phyloP scores from a whole-genome alignment of 2,329 filamentous ascomycete genomes.

The Phyllosticta paracitricarpa region DNA sequence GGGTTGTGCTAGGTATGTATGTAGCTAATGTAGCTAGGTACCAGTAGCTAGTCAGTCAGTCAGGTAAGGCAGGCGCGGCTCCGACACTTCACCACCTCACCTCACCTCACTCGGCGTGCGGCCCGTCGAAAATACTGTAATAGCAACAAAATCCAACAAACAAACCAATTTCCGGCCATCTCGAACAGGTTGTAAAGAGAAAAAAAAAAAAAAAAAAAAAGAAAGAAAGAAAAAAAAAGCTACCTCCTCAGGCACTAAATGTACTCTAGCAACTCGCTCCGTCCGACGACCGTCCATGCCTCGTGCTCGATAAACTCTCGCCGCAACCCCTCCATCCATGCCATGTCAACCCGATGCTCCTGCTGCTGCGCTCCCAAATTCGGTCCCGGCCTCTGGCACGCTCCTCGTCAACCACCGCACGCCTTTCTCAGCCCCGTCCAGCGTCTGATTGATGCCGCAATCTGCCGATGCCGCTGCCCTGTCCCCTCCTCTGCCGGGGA shows the following conservation, averaged over 20 bases:
- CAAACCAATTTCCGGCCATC: not conserved
- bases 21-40: too few relatives aligned
- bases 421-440: slow-evolving; percentile 22
- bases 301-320: not conserved
- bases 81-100: not conserved
- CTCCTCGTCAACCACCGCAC: slow-evolving; percentile 25
- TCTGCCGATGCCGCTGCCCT: not conserved
- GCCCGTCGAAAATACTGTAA: not conserved
- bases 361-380: not conserved
- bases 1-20: not conserved
- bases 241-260: not conserved
- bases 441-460: slow-evolving; percentile 11
- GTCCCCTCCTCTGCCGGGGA: not conserved
- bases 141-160: not conserved
- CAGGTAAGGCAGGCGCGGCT: not conserved
- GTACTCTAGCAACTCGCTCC: not conserved
- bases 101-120: not conserved
- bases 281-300: not conserved
- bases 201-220: too few relatives aligned
- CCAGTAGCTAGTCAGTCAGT: too few relatives aligned
- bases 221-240: not conserved
- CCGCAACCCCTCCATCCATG: not conserved
- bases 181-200: not conserved
- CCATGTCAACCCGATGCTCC: not conserved
- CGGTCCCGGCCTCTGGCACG: slow-evolving; percentile 13